Base-by-base conservation (phyloP, 2,329 filamentous ascomycete genomes). In the Trichoderma sp. region DNA sequence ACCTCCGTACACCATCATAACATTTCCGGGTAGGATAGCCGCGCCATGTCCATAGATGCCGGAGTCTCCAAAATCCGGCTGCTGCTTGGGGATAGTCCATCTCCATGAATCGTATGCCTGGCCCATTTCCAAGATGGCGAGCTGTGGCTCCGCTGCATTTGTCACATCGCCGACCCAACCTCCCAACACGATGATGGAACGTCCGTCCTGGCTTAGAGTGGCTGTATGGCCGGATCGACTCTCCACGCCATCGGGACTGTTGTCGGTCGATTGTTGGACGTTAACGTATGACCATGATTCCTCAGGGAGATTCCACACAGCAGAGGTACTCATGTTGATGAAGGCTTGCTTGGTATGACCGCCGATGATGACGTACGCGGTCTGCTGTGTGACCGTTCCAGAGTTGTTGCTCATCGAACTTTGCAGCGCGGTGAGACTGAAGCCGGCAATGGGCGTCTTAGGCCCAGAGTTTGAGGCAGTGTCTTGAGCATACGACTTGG, bases 281-380 rank as follows among this genome's bases (percentile, higher is more conserved):
- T 87, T 85, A 30, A 97, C 84, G 79, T 95, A 98, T 32, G 89
- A 91, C 95, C 95, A 98, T 68, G 88, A 91, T 78, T 94, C 90
- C 77, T 97, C 92, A 0, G 95, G 95, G 7, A 98, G 84, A 69
- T 90, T 95, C 86, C 95, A 97, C 2, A 98, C 84, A 0, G 94
- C 95, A 1, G 95, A 89, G 57, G 94, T 93, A 71, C 93, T 97
- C 92, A 97, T 98, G 80, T 98, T 97, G 82, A 98, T 91, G 79
- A 97, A 98, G 0, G 94, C 95, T 18, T 85, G 82, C 75, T 89
- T 86, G 0, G 94, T 97, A 79, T 98, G 94, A 0, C 95, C 95
- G 53, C 95, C 95, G 18, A 98, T 83, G 26, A 98, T 83, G 14
- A 97, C 89, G 75, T 93, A 95, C 76, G 91, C 91, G 74, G 92